These are phyloP conservation scores for Schwanniomyces yamadae DNA, from an alignment of 805 yeast genomes.

Conservation along the genomic window DNA sequence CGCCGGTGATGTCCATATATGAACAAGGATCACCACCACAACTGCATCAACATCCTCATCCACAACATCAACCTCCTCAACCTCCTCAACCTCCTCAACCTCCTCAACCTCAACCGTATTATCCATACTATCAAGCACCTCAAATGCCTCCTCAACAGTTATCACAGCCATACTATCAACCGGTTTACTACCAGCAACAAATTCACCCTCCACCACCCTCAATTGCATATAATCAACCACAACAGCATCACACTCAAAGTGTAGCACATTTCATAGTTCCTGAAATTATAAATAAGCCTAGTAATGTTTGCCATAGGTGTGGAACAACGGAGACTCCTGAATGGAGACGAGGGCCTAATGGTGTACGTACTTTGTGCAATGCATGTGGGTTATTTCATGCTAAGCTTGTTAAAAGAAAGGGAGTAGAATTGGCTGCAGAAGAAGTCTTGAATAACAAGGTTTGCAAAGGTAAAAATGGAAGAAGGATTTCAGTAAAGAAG, in stretches of 20 bases:
- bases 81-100: no score
- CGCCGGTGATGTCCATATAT: slow-evolving; percentile 10
- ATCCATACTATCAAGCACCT: slow-evolving; percentile 1
- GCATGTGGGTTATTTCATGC: slow-evolving; percentile 47
- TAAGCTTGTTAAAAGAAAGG: slow-evolving; percentile 52
- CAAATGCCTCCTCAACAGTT: slow-evolving; percentile 2
- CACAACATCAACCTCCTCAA: no score
- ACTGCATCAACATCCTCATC: no score
- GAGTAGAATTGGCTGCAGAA: slow-evolving; percentile 50
- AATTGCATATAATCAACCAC: no score
- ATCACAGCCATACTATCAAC: neutral
- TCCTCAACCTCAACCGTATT: slow-evolving; percentile 5
- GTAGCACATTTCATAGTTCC: slow-evolving; percentile 24
- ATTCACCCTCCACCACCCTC: slow-evolving; percentile 2
- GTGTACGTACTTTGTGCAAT: slow-evolving; percentile 44
- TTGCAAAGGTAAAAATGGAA: slow-evolving; percentile 44
- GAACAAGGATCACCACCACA: slow-evolving; percentile 6
- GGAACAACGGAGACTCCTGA: slow-evolving; percentile 48
- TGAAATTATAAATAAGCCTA: slow-evolving; percentile 32
- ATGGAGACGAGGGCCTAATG: slow-evolving; percentile 46
- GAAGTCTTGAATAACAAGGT: slow-evolving; percentile 45
- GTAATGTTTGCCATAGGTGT: slow-evolving; percentile 42
- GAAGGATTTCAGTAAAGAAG: slow-evolving; percentile 37
- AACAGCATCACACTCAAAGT: no score
- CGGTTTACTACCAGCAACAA: slow-evolving; percentile 1